phyloP scores from a whole-genome alignment of 169 alveolate species.

The Plasmodium inui region DNA sequence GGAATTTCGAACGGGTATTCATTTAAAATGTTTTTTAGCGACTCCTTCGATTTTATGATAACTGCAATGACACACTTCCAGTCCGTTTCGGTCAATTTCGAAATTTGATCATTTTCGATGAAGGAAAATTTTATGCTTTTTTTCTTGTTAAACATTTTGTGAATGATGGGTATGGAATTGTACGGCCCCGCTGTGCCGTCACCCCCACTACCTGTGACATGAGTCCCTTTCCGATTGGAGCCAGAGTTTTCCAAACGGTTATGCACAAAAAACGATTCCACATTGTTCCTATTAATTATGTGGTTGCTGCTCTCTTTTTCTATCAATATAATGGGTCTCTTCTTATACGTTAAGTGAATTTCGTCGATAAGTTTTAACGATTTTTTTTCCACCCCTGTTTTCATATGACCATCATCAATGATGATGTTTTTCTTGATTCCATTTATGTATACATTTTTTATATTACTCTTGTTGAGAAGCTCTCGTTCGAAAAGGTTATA shows the following conservation, averaged over 20 bases:
- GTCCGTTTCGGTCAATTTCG: constrained; percentile 79
- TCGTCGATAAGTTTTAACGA: constrained; percentile 80
- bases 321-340: constrained; percentile 80
- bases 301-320: constrained; percentile 10
- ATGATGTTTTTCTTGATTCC: constrained; percentile 60
- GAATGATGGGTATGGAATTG: constrained; percentile 82
- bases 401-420: constrained; percentile 30
- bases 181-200: constrained; percentile 19
- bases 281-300: constrained; percentile 40
- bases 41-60: constrained; percentile 80
- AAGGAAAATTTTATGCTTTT: constrained; percentile 79
- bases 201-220: background rate
- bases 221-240: background rate
- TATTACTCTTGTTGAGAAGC: constrained; percentile 30
- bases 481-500: constrained; percentile 42
- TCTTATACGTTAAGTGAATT: constrained; percentile 81
- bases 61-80: constrained; percentile 87
- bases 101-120: constrained; percentile 80
- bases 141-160: constrained; percentile 77
- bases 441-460: constrained; percentile 70
- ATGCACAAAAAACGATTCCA: constrained; percentile 32
- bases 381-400: background rate
- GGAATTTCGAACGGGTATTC: constrained; percentile 82
- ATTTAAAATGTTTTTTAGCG: constrained; percentile 78
- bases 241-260: constrained; percentile 59